Base-by-base conservation (phyloP, 345 rosid genomes). In the Citrus maxima region DNA sequence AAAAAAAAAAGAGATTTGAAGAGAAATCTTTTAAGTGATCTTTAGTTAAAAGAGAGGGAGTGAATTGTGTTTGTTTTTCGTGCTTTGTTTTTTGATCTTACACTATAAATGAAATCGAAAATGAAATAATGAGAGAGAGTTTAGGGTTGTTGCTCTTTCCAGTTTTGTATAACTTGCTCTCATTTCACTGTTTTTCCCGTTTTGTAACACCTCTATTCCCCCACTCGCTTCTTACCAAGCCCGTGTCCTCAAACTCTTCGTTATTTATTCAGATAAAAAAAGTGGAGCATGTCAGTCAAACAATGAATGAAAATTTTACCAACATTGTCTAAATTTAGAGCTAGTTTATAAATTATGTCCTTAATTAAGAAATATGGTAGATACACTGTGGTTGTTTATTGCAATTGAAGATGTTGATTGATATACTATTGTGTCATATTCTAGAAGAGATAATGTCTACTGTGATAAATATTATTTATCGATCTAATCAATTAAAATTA, bases 141-240 rank as follows among this genome's bases (percentile, higher is more conserved):
- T 80, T 82, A 82, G 93, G 90, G 89, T 85, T 82, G 90, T 85
- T 79, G 85, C 80, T 67, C 85, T 82, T 86, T 82, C 89, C 77
- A 72, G 82, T 87, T 87, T 80, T 83, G 77, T 83, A 70, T 58
- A 73, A 81, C 67, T 72, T 55, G 40, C 65, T 46, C 32, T 56
- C 55, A 61, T 74, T 34, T 42, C 63, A 67, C 30, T 65, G 40
- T 7, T 34, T 58, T 70, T 16, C 55, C 18, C 46, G n/a, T 58
- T 55, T 65, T 8, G 22, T 34, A 24, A 27, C 71, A 4, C 21
- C 24, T 46, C 3, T 59, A 55, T 14, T 7, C 25, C 70, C 73
- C 70, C 73, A 75, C 80, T 34, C 79, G 70, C 79, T 65, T 60
- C 14, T 54, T 2, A 3, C 56, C 86, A 78, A 4, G 73, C 84